These are phyloP conservation scores for Lunularia cruciata DNA, from an alignment of 225 moss, liverwort and hornwort genomes.

Conservation along the genomic window DNA sequence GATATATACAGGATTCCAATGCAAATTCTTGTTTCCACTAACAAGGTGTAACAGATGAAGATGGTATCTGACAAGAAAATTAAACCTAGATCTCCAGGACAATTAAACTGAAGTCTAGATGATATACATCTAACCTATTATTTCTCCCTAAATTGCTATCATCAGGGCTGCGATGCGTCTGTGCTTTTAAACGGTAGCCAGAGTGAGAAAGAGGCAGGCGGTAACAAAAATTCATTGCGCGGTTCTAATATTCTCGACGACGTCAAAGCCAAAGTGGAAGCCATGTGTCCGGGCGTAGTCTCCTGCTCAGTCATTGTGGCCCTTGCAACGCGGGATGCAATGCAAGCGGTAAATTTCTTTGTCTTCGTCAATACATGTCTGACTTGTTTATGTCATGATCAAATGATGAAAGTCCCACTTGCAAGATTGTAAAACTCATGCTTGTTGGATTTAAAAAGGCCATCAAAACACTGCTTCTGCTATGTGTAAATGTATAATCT, in stretches of 20 bases:
- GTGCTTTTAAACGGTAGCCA: neutral
- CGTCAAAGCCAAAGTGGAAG: conserved; percentile 15
- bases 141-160: too few species aligned
- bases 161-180: conserved; percentile 21
- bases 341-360: neutral
- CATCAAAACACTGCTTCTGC: too few species aligned
- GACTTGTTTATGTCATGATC: neutral
- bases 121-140: too few species aligned
- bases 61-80: too few species aligned
- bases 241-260: conserved; percentile 12
- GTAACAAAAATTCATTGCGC: conserved; percentile 13
- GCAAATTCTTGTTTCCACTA: too few species aligned
- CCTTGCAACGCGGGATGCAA: conserved; percentile 13
- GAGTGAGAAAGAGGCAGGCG: conserved; percentile 7
- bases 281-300: conserved; percentile 13
- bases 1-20: too few species aligned
- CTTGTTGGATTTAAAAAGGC: too few species aligned
- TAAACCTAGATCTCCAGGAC: too few species aligned
- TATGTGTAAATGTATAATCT: too few species aligned
- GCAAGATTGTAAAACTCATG: neutral
- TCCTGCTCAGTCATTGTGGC: conserved; percentile 20
- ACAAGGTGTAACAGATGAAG: too few species aligned
- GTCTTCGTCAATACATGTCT: neutral
- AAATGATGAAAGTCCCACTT: neutral
- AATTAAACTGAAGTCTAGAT: too few species aligned